A percentile compares a stretch with the other conserved stretches of the same genome.
These are phyloP conservation scores for Rosellinia necatrix DNA, from an alignment of 2,329 filamentous ascomycete genomes.

Conservation along the genomic window DNA sequence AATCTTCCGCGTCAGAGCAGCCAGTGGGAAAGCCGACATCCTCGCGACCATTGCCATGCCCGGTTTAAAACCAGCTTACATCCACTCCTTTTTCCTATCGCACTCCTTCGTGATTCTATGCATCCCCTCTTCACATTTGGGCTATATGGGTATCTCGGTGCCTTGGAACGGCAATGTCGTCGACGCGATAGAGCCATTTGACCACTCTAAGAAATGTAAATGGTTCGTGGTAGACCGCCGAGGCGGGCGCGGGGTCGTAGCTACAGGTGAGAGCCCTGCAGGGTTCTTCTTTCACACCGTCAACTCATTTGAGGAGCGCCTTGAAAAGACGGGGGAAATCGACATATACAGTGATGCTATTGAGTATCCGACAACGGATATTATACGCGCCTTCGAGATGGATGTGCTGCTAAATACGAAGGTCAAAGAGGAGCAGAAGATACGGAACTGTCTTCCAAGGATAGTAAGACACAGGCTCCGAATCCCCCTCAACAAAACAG, in stretches of 20 bases:
- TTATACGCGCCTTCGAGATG: slow-evolving; percentile 72
- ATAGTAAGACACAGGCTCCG: slow-evolving; percentile 52
- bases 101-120: slow-evolving; percentile 73
- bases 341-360: slow-evolving; percentile 70
- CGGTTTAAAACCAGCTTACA: slow-evolving; percentile 65
- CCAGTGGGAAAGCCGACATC: slow-evolving; percentile 69
- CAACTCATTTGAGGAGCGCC: slow-evolving; percentile 73
- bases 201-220: slow-evolving; percentile 57
- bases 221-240: slow-evolving; percentile 79
- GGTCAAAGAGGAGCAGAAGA: slow-evolving; percentile 47
- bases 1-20: slow-evolving; percentile 67
- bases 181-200: slow-evolving; percentile 69
- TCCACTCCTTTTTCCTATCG: slow-evolving; percentile 83
- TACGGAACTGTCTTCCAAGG: slow-evolving; percentile 43
- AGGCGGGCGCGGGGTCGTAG: slow-evolving; percentile 66
- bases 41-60: slow-evolving; percentile 66
- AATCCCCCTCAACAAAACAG: slow-evolving; percentile 34
- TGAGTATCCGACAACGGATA: slow-evolving; percentile 65
- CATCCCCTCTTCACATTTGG: slow-evolving; percentile 69
- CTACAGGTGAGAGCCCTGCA: slow-evolving; percentile 67
- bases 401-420: slow-evolving; percentile 64
- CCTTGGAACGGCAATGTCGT: slow-evolving; percentile 69
- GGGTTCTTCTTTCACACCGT: slow-evolving; percentile 81
- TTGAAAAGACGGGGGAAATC: slow-evolving; percentile 42
- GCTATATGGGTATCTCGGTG: slow-evolving; percentile 61